Conservation (phyloP, 768 basidiomycete genomes). For the Termitomyces sp. region DNA sequence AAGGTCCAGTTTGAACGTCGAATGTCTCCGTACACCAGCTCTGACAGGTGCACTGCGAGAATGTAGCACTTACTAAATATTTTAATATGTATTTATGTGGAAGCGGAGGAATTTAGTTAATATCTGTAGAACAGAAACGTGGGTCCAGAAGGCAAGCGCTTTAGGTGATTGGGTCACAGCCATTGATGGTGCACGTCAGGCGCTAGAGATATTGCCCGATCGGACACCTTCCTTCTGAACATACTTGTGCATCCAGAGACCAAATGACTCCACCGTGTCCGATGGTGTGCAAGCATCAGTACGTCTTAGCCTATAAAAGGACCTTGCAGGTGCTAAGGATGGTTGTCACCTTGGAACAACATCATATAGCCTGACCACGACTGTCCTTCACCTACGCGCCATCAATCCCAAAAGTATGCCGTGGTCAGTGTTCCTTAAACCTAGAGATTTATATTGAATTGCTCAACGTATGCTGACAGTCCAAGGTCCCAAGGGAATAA, state of each 20-base stretch:
- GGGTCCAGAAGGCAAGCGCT: neutral
- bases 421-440: neutral
- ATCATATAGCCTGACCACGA: neutral
- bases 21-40: neutral
- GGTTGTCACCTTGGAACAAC: neutral
- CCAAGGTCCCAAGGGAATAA: conserved; percentile 2
- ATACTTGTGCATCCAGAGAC: neutral
- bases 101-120: neutral
- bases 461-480: neutral
- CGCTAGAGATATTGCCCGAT: neutral
- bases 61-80: neutral
- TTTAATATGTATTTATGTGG: neutral
- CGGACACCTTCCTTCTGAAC: neutral
- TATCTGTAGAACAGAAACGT: neutral
- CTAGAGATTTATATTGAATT: neutral
- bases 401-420: neutral
- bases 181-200: neutral
- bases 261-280: neutral
- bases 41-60: neutral
- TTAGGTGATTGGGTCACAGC: neutral
- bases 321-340: neutral
- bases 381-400: neutral
- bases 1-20: neutral
- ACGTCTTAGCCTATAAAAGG: neutral
- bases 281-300: neutral